Conservation (phyloP, 768 basidiomycete genomes). For the Tricholomella constricta region DNA sequence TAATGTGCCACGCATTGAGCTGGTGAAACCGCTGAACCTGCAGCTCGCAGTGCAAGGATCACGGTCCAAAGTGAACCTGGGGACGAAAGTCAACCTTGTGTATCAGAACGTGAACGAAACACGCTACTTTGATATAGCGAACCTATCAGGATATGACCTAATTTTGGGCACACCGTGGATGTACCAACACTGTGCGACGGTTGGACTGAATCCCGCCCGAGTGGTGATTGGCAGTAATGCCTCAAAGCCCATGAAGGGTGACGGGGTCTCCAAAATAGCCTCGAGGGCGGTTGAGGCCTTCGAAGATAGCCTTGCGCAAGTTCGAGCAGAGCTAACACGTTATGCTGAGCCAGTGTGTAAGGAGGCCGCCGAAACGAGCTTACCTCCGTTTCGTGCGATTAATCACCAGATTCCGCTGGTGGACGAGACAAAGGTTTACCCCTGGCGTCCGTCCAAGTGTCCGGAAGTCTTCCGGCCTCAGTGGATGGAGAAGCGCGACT, state of each 20-base stretch:
- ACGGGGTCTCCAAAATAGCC: constrained; percentile 3
- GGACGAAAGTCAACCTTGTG: constrained; percentile 22
- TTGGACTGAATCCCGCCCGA: constrained; percentile 25
- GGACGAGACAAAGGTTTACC: constrained; percentile 17
- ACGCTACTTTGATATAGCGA: constrained; percentile 36
- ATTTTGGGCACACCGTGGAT: constrained; percentile 43
- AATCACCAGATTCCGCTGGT: constrained; percentile 46
- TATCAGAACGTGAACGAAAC: constrained; percentile 38
- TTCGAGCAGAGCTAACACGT: constrained; percentile 15
- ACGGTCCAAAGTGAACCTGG: constrained; percentile 33
- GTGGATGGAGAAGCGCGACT: constrained; percentile 30
- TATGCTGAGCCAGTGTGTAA: constrained; percentile 29
- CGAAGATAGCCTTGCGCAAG: constrained; percentile 13
- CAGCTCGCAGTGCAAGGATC: constrained; percentile 45
- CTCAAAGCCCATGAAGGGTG: constrained; percentile 21
- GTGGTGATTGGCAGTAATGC: constrained; percentile 25
- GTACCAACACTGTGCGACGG: constrained; percentile 27
- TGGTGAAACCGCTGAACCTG: constrained; percentile 33
- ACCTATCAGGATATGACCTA: constrained; percentile 39
- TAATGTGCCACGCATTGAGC: constrained; percentile 17
- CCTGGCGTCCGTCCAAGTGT: constrained; percentile 38
- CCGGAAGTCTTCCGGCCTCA: constrained; percentile 35
- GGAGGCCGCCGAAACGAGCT: constrained; percentile 25
- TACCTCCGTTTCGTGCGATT: constrained; percentile 39
- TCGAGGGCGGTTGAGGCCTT: constrained; percentile 5